phyloP scores from a whole-genome alignment of 2,329 filamentous ascomycete species.

The Atkinsonella texensis region DNA sequence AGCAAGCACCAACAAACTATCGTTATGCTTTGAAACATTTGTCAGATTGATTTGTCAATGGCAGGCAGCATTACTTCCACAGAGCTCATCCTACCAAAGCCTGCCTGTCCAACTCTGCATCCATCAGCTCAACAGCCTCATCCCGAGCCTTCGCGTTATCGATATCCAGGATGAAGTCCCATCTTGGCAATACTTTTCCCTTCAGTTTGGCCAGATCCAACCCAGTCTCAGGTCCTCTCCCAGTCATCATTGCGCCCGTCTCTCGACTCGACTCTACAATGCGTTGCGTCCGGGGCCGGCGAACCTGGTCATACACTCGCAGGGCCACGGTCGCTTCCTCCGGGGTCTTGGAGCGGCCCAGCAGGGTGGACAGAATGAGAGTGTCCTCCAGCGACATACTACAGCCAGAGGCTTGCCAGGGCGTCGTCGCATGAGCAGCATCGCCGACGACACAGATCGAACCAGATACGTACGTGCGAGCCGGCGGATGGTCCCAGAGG shows the following conservation, averaged over 20 bases:
- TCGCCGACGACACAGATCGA: constrained; percentile 14
- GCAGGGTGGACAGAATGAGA: constrained; percentile 8
- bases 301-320: not conserved
- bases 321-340: not conserved
- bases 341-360: not conserved
- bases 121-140: not conserved
- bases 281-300: not conserved
- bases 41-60: too few species aligned
- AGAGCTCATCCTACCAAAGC: too few species aligned
- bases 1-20: too few species aligned
- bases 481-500: constrained; percentile 7
- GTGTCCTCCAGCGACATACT: constrained; percentile 16
- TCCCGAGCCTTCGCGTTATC: not conserved
- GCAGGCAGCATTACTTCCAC: too few species aligned
- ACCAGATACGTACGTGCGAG: constrained; percentile 7
- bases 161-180: not conserved
- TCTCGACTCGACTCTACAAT: not conserved
- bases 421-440: constrained; percentile 15
- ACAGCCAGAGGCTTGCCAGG: constrained; percentile 14
- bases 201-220: not conserved
- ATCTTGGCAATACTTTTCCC: not conserved
- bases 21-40: too few species aligned
- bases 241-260: not conserved
- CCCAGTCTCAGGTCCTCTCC: not conserved
- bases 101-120: not conserved